Percentiles rank a stretch among this genome's conserved stretches.
Conservation (phyloP, 495 filamentous ascomycete genomes). For the Neurospora sp. region DNA sequence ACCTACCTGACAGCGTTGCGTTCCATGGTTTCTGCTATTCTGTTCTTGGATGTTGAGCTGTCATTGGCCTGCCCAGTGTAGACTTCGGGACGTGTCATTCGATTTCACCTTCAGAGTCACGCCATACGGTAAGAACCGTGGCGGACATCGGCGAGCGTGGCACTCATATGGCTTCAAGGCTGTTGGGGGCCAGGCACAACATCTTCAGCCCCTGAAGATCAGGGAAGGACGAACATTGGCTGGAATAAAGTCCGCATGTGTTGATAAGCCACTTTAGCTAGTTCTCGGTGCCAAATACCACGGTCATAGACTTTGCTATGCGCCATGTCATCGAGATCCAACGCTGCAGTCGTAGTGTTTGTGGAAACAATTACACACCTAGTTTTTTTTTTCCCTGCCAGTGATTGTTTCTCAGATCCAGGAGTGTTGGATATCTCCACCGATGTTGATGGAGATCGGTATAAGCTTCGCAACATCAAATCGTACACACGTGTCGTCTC, state of each 20-base stretch:
- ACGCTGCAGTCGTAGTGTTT: background rate
- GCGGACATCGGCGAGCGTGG: background rate
- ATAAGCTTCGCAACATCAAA: background rate
- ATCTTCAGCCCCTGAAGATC: background rate
- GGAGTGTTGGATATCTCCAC: background rate
- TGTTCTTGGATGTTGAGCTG: background rate
- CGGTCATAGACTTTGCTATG: background rate
- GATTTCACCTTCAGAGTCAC: background rate
- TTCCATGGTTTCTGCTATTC: background rate
- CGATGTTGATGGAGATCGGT: background rate
- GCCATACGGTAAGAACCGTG: background rate
- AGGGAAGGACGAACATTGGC: background rate
- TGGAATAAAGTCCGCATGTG: background rate
- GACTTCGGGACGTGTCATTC: background rate
- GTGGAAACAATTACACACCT: background rate
- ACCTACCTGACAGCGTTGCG: background rate
- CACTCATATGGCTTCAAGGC: background rate
- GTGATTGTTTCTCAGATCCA: background rate
- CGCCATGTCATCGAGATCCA: background rate
- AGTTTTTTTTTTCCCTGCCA: background rate
- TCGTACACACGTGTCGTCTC: background rate
- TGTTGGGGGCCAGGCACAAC: background rate
- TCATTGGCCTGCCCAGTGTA: background rate
- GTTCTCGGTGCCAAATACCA: background rate
- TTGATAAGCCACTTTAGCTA: background rate